A percentile compares a stretch with the other conserved stretches of the same genome.
These are phyloP conservation scores for Colletotrichum orbiculare DNA, from an alignment of 2,329 filamentous ascomycete species.

Conservation along the genomic window DNA sequence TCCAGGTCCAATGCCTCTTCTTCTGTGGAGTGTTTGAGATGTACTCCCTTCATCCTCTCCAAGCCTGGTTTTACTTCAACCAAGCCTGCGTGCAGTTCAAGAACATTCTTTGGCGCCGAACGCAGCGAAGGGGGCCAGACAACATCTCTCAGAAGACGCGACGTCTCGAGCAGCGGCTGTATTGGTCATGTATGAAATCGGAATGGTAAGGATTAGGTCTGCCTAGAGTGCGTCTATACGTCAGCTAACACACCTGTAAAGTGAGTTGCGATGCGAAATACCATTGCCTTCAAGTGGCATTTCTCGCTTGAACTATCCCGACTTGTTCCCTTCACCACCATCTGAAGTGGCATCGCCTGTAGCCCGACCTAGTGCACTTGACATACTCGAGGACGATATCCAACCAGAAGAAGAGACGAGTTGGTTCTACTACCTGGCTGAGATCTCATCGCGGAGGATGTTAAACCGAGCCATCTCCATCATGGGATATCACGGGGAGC, in stretches of 20 bases:
- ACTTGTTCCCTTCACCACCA: constrained; percentile 44
- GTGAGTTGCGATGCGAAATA: constrained; percentile 36
- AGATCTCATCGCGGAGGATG: constrained; percentile 44
- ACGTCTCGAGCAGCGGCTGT: constrained; percentile 43
- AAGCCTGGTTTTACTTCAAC: constrained; percentile 46
- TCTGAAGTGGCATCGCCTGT: constrained; percentile 29
- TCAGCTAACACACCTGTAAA: background rate
- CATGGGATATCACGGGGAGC: constrained; percentile 32
- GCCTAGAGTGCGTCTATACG: background rate
- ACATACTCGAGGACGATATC: constrained; percentile 30
- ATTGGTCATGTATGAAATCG: constrained; percentile 49
- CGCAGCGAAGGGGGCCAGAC: background rate
- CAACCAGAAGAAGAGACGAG: constrained; percentile 41
- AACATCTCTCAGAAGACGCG: constrained; percentile 17
- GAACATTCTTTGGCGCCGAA: constrained; percentile 34
- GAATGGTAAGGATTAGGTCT: constrained; percentile 40
- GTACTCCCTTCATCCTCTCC: constrained; percentile 45
- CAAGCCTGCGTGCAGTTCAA: constrained; percentile 43
- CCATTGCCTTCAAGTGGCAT: constrained; percentile 35
- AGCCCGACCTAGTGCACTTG: background rate
- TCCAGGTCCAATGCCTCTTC: constrained; percentile 46
- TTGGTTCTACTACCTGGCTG: constrained; percentile 46
- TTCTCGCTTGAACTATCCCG: constrained; percentile 42
- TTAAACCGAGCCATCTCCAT: constrained; percentile 29
- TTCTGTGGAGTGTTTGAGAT: constrained; percentile 48